A percentile compares a stretch with the other conserved stretches of the same genome.
These are phyloP conservation scores for Terana coerulea DNA, from an alignment of 768 basidiomycete species.

Conservation along the genomic window DNA sequence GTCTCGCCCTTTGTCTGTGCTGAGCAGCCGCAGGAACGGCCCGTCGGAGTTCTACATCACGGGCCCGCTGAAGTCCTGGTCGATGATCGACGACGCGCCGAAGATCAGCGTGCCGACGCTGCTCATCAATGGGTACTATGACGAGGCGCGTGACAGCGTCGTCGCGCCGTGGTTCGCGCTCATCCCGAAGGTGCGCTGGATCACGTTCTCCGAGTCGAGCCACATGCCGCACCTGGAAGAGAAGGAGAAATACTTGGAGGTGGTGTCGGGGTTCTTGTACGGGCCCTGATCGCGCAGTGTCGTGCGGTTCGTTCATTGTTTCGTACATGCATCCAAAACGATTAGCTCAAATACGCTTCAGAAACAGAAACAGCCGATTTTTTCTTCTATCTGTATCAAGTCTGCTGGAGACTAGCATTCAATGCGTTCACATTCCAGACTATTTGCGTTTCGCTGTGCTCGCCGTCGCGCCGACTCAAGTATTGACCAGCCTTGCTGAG, in stretches of 20 bases:
- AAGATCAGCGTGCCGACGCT: conserved; percentile 34
- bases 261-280: conserved; percentile 32
- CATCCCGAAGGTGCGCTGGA: conserved; percentile 41
- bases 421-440: no score
- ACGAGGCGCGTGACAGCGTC: conserved; percentile 38
- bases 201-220: conserved; percentile 39
- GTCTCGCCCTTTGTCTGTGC: background rate
- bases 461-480: no score
- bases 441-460: no score
- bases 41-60: conserved; percentile 36
- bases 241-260: conserved; percentile 34
- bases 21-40: conserved; percentile 18
- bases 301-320: no score
- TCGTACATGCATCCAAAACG: no score
- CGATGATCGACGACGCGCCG: conserved; percentile 39
- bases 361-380: no score
- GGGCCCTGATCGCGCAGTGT: no score
- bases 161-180: conserved; percentile 33
- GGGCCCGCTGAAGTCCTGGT: conserved; percentile 44
- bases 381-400: no score
- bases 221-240: conserved; percentile 45
- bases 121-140: conserved; percentile 37
- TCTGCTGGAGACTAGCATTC: no score
- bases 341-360: no score
- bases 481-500: no score